These are phyloP conservation scores for Phylloporus gajari DNA, from an alignment of 1,284 basidiomycete genomes.

Conservation along the genomic window DNA sequence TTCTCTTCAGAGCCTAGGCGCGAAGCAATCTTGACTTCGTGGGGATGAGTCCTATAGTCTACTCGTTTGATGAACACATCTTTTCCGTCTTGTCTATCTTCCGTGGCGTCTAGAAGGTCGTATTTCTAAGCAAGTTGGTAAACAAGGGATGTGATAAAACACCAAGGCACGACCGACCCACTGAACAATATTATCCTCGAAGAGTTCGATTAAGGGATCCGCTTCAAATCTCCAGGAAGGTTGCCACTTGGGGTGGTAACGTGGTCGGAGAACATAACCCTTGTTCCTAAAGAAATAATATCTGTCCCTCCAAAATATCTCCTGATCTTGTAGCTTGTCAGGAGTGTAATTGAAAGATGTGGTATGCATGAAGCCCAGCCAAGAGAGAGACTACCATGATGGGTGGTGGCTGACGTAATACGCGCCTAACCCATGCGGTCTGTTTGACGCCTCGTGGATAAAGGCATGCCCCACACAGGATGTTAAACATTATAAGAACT, in stretches of 20 bases:
- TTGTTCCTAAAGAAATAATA: background rate
- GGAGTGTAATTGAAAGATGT: background rate
- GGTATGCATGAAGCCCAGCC: background rate
- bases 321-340: background rate
- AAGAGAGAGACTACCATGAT: too few relatives aligned
- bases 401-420: too few relatives aligned
- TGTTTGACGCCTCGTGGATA: too few relatives aligned
- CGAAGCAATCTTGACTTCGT: background rate
- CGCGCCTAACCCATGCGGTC: too few relatives aligned
- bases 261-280: background rate
- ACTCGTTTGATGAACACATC: background rate
- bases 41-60: background rate
- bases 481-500: too few relatives aligned
- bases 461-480: too few relatives aligned
- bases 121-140: background rate
- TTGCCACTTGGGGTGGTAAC: background rate
- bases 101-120: background rate
- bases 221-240: background rate
- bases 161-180: background rate
- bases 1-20: background rate
- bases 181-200: background rate
- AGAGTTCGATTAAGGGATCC: background rate
- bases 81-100: background rate
- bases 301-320: background rate
- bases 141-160: background rate